A percentile compares a stretch with the other conserved stretches of the same genome.
phyloP scores from a whole-genome alignment of 164 flowering plant species.

The Cinnamomum micranthum region DNA sequence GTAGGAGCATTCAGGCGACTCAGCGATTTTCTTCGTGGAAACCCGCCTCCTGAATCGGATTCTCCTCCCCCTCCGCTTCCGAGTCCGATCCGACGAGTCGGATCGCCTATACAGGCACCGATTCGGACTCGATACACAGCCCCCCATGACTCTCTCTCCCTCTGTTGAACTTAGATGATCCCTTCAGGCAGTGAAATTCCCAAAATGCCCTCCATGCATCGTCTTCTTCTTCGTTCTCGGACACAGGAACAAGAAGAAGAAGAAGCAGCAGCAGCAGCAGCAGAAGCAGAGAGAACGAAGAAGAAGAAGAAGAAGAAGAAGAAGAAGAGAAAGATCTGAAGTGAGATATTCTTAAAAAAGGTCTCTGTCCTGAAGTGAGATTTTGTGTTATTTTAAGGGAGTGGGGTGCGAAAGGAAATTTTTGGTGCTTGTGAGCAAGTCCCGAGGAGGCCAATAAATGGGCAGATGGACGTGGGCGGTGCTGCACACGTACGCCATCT shows the following conservation, averaged over 20 bases:
- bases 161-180: background rate
- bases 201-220: background rate
- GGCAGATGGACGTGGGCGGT: background rate
- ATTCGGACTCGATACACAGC: conserved; percentile 32
- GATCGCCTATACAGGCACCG: conserved; percentile 32
- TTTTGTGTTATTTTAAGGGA: background rate
- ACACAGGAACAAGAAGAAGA: too few species aligned
- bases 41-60: conserved; percentile 24
- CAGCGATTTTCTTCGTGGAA: conserved; percentile 34
- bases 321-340: background rate
- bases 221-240: background rate
- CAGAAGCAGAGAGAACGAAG: background rate
- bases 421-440: background rate
- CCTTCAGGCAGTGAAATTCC: background rate
- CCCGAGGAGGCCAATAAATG: background rate
- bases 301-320: too few species aligned
- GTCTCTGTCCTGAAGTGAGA: too few species aligned
- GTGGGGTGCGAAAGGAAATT: background rate
- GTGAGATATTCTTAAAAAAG: background rate
- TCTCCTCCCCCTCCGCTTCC: conserved; percentile 25
- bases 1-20: conserved; percentile 32
- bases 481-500: background rate
- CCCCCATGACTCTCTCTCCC: conserved; percentile 18
- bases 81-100: conserved; percentile 20
- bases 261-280: background rate